Percentiles rank a stretch among this genome's conserved stretches.
phyloP scores from a whole-genome alignment of 768 basidiomycete genomes.

The Hygrocybe punicea region DNA sequence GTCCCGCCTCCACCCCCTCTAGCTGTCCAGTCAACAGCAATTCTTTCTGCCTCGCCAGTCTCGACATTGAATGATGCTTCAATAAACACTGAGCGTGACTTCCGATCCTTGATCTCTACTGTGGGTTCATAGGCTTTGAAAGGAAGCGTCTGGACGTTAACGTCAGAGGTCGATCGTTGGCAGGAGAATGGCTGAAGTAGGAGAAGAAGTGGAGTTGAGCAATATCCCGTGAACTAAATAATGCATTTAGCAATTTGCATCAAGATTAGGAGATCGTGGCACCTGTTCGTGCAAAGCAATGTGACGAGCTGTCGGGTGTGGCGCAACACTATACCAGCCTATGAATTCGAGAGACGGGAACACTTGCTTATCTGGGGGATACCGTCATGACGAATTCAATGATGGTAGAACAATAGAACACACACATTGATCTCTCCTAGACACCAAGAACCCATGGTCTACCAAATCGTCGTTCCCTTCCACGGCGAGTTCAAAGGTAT shows the following conservation, averaged over 20 bases:
- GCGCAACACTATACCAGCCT: slow-evolving; percentile 93
- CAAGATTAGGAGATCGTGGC: slow-evolving; percentile 10
- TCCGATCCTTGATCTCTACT: slow-evolving; percentile 77
- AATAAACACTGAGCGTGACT: slow-evolving; percentile 74
- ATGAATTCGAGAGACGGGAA: slow-evolving; percentile 97
- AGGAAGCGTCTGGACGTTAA: slow-evolving; percentile 75
- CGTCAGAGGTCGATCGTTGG: slow-evolving; percentile 43
- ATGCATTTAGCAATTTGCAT: neutral
- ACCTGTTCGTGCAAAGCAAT: slow-evolving; percentile 86
- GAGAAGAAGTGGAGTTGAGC: slow-evolving; percentile 86
- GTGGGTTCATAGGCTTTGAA: slow-evolving; percentile 93
- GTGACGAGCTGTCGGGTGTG: slow-evolving; percentile 69
- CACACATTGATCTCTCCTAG: slow-evolving; percentile 84
- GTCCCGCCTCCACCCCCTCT: slow-evolving; percentile 80
- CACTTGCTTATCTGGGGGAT: slow-evolving; percentile 83
- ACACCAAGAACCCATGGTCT: slow-evolving; percentile 78
- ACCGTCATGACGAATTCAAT: neutral
- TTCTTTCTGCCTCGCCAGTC: slow-evolving; percentile 97
- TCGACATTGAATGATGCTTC: slow-evolving; percentile 87
- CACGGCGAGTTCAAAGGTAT: slow-evolving; percentile 87
- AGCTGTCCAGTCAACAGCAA: slow-evolving; percentile 95
- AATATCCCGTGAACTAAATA: slow-evolving; percentile 73
- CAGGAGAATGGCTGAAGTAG: slow-evolving; percentile 59
- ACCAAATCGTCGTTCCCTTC: slow-evolving; percentile 56
- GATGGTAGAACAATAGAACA: slow-evolving; percentile 11